Evolutionary conservation across 805 yeast genomes (phyloP), one percentile per base, ranked within the genome.

Genomic region (Lipomyces orientalis): DNA sequence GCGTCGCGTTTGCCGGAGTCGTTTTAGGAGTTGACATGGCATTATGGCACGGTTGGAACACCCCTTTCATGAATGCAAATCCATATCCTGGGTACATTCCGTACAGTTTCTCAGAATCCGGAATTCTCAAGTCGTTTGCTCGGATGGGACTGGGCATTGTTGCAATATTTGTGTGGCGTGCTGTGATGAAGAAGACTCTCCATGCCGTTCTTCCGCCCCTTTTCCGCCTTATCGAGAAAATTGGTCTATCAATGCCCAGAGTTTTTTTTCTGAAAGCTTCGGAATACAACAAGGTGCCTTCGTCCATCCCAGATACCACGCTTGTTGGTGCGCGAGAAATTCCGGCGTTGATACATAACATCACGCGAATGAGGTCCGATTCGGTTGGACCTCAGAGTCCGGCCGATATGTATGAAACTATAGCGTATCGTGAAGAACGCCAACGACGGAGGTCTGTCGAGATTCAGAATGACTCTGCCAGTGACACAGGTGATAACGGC

Each of bases 1-100:
- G 93, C 22, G 97, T 94, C 37, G 97, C 98, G 4, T 94, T 94
- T 74, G 81, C 93, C 62, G 97, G 97, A 2, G 98, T 93, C 55
- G 81, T 93, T 16, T 80, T 87, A 56, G 99, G 99, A 0, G 73
- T 90, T 6, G 95, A 90, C 69, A 70, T 89, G 33, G 83, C 88
- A 22, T 86, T 85, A 72, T 87, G 89, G 87, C 68, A 78, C 10
- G 77, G 77, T 34, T 75, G 84, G 60, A 46, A 70, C 64, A 35
- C 60, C 58, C 65, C 54, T 7, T 66, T 56, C 39, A 57, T 64
- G 16, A 79, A 76, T 66, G 9, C 52, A n/a, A 8, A 46, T 29
- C 54, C 69, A 5, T 61, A 74, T 7, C 79, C 83, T 5, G 73
- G 81, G 19, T 76, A 82, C 19, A 75, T 85, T 2, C 84, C 84